Conservation (phyloP, 495 filamentous ascomycete species). For the Cladorrhinum samala region DNA sequence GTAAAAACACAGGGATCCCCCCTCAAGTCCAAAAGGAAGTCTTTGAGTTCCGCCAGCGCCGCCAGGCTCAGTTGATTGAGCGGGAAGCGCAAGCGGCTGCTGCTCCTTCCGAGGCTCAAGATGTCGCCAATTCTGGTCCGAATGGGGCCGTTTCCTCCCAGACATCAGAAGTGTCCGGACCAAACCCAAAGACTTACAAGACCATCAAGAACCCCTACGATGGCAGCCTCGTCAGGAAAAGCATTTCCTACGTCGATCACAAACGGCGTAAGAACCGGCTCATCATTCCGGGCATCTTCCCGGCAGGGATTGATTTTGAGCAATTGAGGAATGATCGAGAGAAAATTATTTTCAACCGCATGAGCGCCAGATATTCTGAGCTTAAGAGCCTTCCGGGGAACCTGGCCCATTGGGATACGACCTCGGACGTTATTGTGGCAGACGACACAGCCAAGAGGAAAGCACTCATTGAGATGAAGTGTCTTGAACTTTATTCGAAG, state of each 20-base stretch:
- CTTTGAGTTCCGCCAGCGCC: conserved; percentile 61
- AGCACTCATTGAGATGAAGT: conserved; percentile 89
- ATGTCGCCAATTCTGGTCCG: conserved; percentile 38
- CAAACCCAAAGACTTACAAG: conserved; percentile 40
- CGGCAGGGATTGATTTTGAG: conserved; percentile 78
- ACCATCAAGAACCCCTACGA: conserved; percentile 63
- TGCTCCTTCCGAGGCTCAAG: conserved; percentile 45
- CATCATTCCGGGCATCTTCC: conserved; percentile 80
- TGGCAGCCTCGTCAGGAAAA: conserved; percentile 41
- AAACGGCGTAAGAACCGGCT: conserved; percentile 60
- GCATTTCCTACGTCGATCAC: conserved; percentile 76
- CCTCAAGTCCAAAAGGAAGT: conserved; percentile 66
- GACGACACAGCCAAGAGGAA: conserved; percentile 83
- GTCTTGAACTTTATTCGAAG: conserved; percentile 72
- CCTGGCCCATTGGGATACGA: conserved; percentile 75
- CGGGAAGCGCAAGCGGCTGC: conserved; percentile 38
- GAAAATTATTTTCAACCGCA: conserved; percentile 80
- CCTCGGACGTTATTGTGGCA: conserved; percentile 59
- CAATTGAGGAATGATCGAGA: conserved; percentile 78
- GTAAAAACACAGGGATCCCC: conserved; percentile 74
- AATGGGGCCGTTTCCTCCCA: conserved; percentile 25
- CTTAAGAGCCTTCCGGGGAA: conserved; percentile 77
- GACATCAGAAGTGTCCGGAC: conserved; percentile 20
- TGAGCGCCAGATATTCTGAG: conserved; percentile 73
- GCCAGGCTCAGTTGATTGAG: conserved; percentile 51